phyloP scores from a whole-genome alignment of 371 early-diverging fungal species.

The Catenaria anguillulae region DNA sequence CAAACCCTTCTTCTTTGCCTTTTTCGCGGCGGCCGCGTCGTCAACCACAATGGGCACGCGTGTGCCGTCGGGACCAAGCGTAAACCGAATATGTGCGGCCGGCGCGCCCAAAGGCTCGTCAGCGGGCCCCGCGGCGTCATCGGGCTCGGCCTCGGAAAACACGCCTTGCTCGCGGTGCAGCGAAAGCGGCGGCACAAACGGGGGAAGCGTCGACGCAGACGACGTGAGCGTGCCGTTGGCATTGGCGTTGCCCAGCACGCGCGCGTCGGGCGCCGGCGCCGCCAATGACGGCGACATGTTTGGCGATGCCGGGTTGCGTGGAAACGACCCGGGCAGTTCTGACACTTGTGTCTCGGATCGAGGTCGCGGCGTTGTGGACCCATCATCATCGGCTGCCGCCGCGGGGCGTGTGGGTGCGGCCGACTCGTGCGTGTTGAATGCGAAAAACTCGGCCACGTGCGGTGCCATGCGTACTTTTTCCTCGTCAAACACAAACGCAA shows the following conservation, averaged over 20 bases:
- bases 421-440: background rate
- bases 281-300: background rate
- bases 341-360: too few relatives aligned
- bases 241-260: too few relatives aligned
- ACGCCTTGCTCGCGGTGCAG: background rate
- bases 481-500: background rate
- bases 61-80: background rate
- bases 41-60: background rate
- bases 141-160: background rate
- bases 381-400: too few relatives aligned
- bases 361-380: too few relatives aligned
- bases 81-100: too few relatives aligned
- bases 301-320: too few relatives aligned
- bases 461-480: background rate
- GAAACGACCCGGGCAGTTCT: too few relatives aligned
- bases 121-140: background rate
- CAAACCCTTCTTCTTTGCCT: background rate
- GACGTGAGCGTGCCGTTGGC: background rate
- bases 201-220: background rate
- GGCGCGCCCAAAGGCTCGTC: background rate
- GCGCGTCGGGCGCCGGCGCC: background rate
- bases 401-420: background rate
- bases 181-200: background rate
- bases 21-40: background rate
- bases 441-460: background rate